phyloP scores from a whole-genome alignment of 2,329 filamentous ascomycete genomes.

The Cryphonectria parasitica region DNA sequence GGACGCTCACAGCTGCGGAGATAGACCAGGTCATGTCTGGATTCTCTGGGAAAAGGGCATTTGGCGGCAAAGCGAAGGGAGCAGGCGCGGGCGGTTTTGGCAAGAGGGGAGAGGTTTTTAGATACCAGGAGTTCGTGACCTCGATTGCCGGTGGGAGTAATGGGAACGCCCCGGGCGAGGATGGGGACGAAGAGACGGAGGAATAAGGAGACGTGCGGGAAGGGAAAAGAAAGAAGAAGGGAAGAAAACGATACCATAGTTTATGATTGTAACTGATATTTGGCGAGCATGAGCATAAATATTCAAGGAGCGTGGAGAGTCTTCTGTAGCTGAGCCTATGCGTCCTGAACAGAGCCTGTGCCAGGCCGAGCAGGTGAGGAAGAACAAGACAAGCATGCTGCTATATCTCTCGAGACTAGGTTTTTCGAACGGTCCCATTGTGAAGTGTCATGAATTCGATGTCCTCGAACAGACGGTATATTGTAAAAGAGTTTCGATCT shows the following conservation, averaged over 20 bases:
- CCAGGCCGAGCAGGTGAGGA: too few relatives aligned
- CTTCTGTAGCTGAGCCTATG: neutral
- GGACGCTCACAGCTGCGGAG: conserved; percentile 68
- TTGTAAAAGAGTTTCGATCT: neutral
- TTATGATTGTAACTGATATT: neutral
- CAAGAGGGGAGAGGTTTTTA: conserved; percentile 85
- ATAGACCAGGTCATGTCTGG: conserved; percentile 86
- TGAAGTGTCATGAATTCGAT: neutral
- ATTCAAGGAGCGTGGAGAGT: too few relatives aligned
- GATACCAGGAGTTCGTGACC: conserved; percentile 89
- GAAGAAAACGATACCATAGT: neutral
- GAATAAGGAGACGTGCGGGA: conserved; percentile 25
- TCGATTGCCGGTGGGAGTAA: conserved; percentile 61
- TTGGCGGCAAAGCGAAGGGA: conserved; percentile 68
- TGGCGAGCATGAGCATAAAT: neutral
- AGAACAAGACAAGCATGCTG: neutral
- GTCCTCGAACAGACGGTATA: neutral
- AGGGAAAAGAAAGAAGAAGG: too few relatives aligned
- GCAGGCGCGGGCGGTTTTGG: conserved; percentile 55
- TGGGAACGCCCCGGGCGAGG: conserved; percentile 30
- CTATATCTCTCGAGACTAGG: too few relatives aligned
- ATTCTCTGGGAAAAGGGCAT: conserved; percentile 82
- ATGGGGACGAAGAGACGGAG: conserved; percentile 33
- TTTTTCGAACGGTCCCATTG: neutral
- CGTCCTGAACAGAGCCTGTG: neutral